Conservation (phyloP, 2,329 filamentous ascomycete genomes). For the Aspergillus versicolor region DNA sequence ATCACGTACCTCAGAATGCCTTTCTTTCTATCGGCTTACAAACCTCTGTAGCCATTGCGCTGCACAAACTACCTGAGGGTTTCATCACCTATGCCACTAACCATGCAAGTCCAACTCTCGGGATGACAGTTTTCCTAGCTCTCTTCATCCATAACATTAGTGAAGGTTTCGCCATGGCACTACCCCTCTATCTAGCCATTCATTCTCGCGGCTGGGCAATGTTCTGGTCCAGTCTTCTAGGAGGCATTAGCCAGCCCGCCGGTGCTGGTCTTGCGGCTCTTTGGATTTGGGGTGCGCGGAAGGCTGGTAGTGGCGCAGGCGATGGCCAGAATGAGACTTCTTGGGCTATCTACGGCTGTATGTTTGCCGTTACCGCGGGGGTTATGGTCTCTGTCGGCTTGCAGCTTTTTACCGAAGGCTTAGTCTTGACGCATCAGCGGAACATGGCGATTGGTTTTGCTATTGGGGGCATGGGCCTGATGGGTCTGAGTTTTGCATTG, state of each 20-base stretch:
- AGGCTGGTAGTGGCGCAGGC: slow-evolving; percentile 37
- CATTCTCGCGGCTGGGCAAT: slow-evolving; percentile 78
- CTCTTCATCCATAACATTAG: slow-evolving; percentile 98
- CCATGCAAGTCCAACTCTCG: slow-evolving; percentile 85
- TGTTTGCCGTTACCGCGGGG: slow-evolving; percentile 87
- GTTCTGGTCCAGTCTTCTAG: slow-evolving; percentile 77
- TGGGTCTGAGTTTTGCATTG: slow-evolving; percentile 81
- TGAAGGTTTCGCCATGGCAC: slow-evolving; percentile 90
- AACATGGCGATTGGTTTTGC: slow-evolving; percentile 39
- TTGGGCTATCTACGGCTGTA: slow-evolving; percentile 55
- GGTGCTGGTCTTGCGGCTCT: slow-evolving; percentile 80
- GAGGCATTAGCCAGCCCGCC: slow-evolving; percentile 81
- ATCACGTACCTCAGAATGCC: slow-evolving; percentile 91
- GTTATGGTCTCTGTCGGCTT: slow-evolving; percentile 95
- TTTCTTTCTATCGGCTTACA: slow-evolving; percentile 95
- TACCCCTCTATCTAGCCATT: slow-evolving; percentile 90
- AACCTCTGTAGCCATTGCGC: slow-evolving; percentile 88
- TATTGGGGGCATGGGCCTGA: slow-evolving; percentile 69
- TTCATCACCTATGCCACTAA: slow-evolving; percentile 95
- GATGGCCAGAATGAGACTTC: slow-evolving; percentile 39
- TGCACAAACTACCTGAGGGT: slow-evolving; percentile 90
- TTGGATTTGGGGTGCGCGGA: slow-evolving; percentile 75
- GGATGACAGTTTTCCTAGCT: slow-evolving; percentile 89
- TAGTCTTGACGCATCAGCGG: slow-evolving; percentile 65
- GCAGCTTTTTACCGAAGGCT: slow-evolving; percentile 81